These are phyloP conservation scores for Sphaerulina musiva DNA, from an alignment of 2,329 filamentous ascomycete species.

Conservation along the genomic window DNA sequence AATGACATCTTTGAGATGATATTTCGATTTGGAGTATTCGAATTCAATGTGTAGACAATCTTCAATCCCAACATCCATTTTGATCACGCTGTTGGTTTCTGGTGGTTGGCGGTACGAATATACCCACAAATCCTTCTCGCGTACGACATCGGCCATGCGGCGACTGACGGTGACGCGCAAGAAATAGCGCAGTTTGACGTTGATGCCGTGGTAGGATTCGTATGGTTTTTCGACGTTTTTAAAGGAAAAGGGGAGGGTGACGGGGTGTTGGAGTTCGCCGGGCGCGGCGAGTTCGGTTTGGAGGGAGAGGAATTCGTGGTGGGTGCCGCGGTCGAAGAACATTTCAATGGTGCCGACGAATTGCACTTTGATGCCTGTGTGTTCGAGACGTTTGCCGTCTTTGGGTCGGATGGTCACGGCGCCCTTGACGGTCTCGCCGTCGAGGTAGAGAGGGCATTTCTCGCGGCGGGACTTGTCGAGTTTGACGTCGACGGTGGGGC, in stretches of 20 bases:
- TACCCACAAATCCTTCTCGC: slow-evolving; percentile 99
- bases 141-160: slow-evolving; percentile 94
- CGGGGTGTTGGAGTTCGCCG: slow-evolving; percentile 95
- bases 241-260: slow-evolving; percentile 99
- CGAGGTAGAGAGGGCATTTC: slow-evolving; percentile 94
- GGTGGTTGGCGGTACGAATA: slow-evolving; percentile 97
- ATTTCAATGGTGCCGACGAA: slow-evolving; percentile 99
- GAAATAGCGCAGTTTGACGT: slow-evolving; percentile 98
- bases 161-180: slow-evolving; percentile 92
- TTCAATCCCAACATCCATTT: slow-evolving; percentile 99
- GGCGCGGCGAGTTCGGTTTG: slow-evolving; percentile 95
- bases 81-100: slow-evolving; percentile 96
- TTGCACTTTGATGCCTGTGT: slow-evolving; percentile 98
- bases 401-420: slow-evolving; percentile 92
- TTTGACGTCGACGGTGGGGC: slow-evolving; percentile 94
- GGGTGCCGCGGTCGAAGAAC: slow-evolving; percentile 99
- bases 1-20: slow-evolving; percentile 98
- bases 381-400: slow-evolving; percentile 94
- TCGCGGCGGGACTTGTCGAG: slow-evolving; percentile 96
- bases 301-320: slow-evolving; percentile 97
- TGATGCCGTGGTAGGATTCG: slow-evolving; percentile 99
- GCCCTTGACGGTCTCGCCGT: slow-evolving; percentile 96
- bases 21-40: slow-evolving; percentile 98
- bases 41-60: slow-evolving; percentile 99
- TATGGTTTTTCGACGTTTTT: slow-evolving; percentile 99